These are phyloP conservation scores for Russula abietina DNA, from an alignment of 768 basidiomycete species.

Conservation along the genomic window DNA sequence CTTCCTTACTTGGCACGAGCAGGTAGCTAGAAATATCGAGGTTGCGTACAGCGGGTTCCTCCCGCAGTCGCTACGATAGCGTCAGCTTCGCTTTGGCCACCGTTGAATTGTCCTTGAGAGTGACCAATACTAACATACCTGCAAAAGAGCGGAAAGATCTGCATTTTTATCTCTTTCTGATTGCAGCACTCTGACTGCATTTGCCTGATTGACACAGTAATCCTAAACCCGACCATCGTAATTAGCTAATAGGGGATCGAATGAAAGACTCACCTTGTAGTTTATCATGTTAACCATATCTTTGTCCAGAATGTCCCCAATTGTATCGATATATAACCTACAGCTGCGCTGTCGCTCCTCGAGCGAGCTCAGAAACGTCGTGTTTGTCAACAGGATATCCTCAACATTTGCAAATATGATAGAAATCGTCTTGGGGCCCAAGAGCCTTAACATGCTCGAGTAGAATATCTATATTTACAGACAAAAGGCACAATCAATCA, in stretches of 20 bases:
- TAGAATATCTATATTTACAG: constrained; percentile 67
- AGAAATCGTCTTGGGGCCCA: constrained; percentile 70
- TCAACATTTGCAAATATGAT: constrained; percentile 92
- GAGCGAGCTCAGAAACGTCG: constrained; percentile 77
- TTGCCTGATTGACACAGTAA: constrained; percentile 86
- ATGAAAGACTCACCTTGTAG: constrained; percentile 56
- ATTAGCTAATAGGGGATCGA: background rate
- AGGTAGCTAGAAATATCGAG: constrained; percentile 88
- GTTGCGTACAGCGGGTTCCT: constrained; percentile 70
- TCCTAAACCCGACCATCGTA: constrained; percentile 39
- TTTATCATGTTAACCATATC: constrained; percentile 73
- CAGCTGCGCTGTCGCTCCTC: constrained; percentile 90
- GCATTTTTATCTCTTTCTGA: constrained; percentile 63
- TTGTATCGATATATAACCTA: constrained; percentile 81
- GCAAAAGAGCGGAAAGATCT: constrained; percentile 57
- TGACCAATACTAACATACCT: constrained; percentile 37
- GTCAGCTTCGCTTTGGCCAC: constrained; percentile 8
- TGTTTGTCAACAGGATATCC: constrained; percentile 85
- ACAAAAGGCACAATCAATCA: background rate
- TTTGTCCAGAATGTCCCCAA: constrained; percentile 75
- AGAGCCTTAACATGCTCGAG: constrained; percentile 60
- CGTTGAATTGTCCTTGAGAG: background rate
- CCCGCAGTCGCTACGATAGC: constrained; percentile 56
- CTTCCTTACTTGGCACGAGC: constrained; percentile 72
- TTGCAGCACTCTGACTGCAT: constrained; percentile 70